phyloP scores from a whole-genome alignment of 2,329 filamentous ascomycete genomes.

The Dactylellina haptotyla region DNA sequence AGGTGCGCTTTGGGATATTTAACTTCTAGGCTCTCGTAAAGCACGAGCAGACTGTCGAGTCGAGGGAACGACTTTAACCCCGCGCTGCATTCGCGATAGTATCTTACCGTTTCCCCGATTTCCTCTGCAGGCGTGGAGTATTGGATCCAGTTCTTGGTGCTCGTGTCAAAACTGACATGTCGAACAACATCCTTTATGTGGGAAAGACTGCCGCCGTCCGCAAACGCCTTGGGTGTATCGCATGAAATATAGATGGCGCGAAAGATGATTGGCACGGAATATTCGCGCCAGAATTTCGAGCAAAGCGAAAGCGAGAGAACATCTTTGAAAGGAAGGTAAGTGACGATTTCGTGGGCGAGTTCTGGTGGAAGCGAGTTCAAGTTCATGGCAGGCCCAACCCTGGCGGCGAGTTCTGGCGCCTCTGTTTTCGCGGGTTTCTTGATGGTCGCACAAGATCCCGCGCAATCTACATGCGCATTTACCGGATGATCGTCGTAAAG shows the following conservation, averaged over 20 bases:
- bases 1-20: not conserved
- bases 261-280: constrained; percentile 19
- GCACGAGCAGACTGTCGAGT: constrained; percentile 14
- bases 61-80: constrained; percentile 11
- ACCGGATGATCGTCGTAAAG: no score
- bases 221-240: constrained; percentile 2
- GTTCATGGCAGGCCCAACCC: no score
- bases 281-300: constrained; percentile 23
- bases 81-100: constrained; percentile 9
- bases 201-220: constrained; percentile 2
- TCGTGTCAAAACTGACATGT: constrained; percentile 23
- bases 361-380: constrained; percentile 22
- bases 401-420: no score
- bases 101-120: constrained; percentile 16
- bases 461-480: no score
- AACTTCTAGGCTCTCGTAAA: constrained; percentile 3
- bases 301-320: constrained; percentile 11
- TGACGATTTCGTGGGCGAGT: constrained; percentile 19
- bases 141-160: not conserved
- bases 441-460: no score
- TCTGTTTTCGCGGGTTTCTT: no score
- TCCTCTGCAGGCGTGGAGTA: not conserved
- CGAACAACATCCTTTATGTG: constrained; percentile 12
- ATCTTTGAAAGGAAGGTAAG: constrained; percentile 16
- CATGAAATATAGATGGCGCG: constrained; percentile 21